Conservation (phyloP, 2,329 filamentous ascomycete genomes). For the Penicillium sclerotigenum region DNA sequence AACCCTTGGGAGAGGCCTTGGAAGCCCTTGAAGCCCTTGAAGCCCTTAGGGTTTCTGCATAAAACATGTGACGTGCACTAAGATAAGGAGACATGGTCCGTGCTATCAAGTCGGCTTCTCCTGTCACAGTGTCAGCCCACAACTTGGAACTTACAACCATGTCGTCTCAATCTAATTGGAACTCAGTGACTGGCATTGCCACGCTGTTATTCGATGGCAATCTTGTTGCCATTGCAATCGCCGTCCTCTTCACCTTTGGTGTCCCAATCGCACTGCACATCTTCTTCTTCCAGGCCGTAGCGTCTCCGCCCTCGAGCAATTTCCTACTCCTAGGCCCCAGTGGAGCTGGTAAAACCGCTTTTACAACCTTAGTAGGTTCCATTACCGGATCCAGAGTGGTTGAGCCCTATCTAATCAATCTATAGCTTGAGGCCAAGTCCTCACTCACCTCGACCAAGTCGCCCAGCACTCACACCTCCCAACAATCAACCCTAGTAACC, state of each 20-base stretch:
- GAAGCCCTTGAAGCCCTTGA: not conserved
- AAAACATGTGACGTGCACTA: not conserved
- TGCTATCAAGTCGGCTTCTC: not conserved
- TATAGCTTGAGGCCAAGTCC: slow-evolving; percentile 48
- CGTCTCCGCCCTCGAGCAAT: slow-evolving; percentile 64
- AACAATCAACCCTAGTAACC: slow-evolving; percentile 56
- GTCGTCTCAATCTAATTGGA: slow-evolving; percentile 36
- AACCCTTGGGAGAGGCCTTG: not conserved
- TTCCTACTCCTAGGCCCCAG: slow-evolving; percentile 78
- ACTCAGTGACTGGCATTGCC: slow-evolving; percentile 36
- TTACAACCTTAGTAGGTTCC: slow-evolving; percentile 67
- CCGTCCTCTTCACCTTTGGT: slow-evolving; percentile 66
- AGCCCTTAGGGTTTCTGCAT: not conserved
- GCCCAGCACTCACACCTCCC: slow-evolving; percentile 59
- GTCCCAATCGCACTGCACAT: slow-evolving; percentile 76
- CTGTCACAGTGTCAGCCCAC: slow-evolving; percentile 1
- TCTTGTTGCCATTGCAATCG: slow-evolving; percentile 57
- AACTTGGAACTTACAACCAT: slow-evolving; percentile 19
- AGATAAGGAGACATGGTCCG: not conserved
- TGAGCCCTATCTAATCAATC: not conserved
- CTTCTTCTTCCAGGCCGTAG: slow-evolving; percentile 64
- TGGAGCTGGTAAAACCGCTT: slow-evolving; percentile 80
- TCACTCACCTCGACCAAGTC: slow-evolving; percentile 33
- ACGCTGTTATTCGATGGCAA: slow-evolving; percentile 46
- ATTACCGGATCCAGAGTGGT: not conserved